Evolutionary conservation across 2,329 filamentous ascomycete genomes (phyloP), one percentile per base, ranked within the genome.

Genomic region (Pseudogymnoascus sp.): DNA sequence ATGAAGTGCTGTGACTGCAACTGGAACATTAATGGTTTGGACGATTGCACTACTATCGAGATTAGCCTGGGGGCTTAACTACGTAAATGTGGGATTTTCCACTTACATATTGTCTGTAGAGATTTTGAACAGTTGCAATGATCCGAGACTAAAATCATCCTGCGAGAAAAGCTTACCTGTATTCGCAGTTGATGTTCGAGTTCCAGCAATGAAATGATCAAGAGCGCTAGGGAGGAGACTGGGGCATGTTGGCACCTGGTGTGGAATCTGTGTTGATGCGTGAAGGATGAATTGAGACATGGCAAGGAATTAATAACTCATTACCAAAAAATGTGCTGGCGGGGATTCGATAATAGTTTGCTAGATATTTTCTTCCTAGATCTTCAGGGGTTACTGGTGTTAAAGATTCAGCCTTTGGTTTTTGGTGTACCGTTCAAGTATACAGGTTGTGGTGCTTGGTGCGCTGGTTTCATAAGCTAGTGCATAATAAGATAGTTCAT

Each of bases 191-290:
- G 45, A 31, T 16, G 23, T 52, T 52, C 45, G 23, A 52, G 45
- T 52, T 52, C 45, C 45, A 16, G 31, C 23, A 14, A 52, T 16
- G 14, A 52, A 52, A 52, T 52, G 23, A 52, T 31, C 23, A 31
- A 16, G 45, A 16, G 45, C 23, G 26, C 45, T 31, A 7, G 45
- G 45, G 7, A 52, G 23, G 23, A 31, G 16, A 6, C 26, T 6
- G 4, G 31, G 45, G 26, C 45, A 52, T 52, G 45, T 52, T 29
- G 45, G 45, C 14, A 52, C 45, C 8, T 31, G 23, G 45, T 52
- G 45, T 52, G 45, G 45, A 52, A 52, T 31, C 14, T 52, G 45
- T 52, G 45, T 23, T 11, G 45, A 52, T 52, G 45, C 45, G 45
- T 23, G 14, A 52, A 31, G 23, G 31, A 52, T 16, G 26, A 52